Conservation (phyloP, 768 basidiomycete species). For the Collybia sordida region DNA sequence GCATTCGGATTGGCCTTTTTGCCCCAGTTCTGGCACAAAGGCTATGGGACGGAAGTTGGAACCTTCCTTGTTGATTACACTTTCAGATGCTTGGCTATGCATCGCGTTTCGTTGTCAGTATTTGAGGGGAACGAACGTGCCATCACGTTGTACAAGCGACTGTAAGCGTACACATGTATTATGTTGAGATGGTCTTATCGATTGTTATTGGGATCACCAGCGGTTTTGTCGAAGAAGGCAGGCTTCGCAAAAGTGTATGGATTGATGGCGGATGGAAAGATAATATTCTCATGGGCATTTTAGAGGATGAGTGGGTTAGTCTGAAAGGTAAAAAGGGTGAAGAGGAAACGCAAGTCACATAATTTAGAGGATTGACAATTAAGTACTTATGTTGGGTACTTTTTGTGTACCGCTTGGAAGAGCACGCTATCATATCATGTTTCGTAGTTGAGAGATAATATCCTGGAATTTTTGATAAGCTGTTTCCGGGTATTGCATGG, state of each 20-base stretch:
- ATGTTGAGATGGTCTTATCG: neutral
- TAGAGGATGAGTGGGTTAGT: constrained; percentile 20
- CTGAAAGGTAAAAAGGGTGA: neutral
- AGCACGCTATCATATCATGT: no score
- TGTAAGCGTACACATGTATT: constrained; percentile 27
- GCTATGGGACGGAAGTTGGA: constrained; percentile 41
- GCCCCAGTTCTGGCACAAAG: constrained; percentile 33
- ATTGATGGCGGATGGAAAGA: constrained; percentile 18
- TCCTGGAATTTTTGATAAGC: no score
- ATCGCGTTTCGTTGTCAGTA: constrained; percentile 39
- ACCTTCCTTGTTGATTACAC: constrained; percentile 38
- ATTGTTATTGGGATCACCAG: constrained; percentile 4
- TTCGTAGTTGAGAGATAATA: no score
- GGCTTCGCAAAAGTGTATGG: constrained; percentile 17
- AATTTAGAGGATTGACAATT: no score
- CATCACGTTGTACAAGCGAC: constrained; percentile 36
- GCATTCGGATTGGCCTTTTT: constrained; percentile 9
- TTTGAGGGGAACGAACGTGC: constrained; percentile 37
- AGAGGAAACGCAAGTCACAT: neutral
- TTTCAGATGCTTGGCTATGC: constrained; percentile 37
- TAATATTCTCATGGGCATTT: constrained; percentile 20
- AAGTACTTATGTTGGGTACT: no score
- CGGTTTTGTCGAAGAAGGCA: constrained; percentile 22
- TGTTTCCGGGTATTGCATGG: no score
- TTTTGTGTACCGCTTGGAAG: no score